These are phyloP conservation scores for Lindgomyces ingoldianus DNA, from an alignment of 495 filamentous ascomycete genomes.

Conservation along the genomic window DNA sequence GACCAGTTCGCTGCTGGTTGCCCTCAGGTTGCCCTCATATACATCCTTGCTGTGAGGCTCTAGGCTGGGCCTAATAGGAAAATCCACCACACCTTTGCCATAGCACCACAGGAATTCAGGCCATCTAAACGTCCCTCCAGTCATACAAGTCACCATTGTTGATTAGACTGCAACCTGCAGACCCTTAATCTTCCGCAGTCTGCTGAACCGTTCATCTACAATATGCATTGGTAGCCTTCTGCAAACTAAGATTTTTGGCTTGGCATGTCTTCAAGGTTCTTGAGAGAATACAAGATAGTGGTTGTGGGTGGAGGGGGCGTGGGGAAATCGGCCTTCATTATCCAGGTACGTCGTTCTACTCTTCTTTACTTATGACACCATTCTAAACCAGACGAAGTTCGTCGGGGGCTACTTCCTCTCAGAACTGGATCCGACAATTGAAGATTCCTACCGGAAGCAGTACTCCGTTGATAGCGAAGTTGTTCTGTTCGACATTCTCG, in stretches of 20 bases:
- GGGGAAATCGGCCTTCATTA: not conserved
- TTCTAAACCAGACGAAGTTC: not conserved
- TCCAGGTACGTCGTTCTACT: not conserved
- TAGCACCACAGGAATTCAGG: too few species aligned
- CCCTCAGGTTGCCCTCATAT: too few species aligned
- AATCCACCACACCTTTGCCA: too few species aligned
- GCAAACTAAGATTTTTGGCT: not conserved
- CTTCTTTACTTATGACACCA: not conserved
- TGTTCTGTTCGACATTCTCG: conserved; percentile 90
- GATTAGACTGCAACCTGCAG: too few species aligned
- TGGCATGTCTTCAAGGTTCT: not conserved
- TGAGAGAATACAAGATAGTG: not conserved
- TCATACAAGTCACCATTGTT: too few species aligned
- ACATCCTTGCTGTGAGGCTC: too few species aligned
- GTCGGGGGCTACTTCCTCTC: not conserved
- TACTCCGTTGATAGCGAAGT: conserved; percentile 56
- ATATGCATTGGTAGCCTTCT: too few species aligned
- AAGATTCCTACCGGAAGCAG: not conserved
- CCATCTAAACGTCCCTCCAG: too few species aligned
- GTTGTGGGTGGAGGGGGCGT: not conserved
- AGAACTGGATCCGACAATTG: not conserved
- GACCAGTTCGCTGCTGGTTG: too few species aligned
- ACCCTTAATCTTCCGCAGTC: too few species aligned
- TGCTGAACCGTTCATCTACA: too few species aligned
- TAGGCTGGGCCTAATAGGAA: too few species aligned